Percentiles rank a stretch among this genome's conserved stretches.
Conservation (phyloP, 2,329 filamentous ascomycete species). For the Verruconis gallopava region DNA sequence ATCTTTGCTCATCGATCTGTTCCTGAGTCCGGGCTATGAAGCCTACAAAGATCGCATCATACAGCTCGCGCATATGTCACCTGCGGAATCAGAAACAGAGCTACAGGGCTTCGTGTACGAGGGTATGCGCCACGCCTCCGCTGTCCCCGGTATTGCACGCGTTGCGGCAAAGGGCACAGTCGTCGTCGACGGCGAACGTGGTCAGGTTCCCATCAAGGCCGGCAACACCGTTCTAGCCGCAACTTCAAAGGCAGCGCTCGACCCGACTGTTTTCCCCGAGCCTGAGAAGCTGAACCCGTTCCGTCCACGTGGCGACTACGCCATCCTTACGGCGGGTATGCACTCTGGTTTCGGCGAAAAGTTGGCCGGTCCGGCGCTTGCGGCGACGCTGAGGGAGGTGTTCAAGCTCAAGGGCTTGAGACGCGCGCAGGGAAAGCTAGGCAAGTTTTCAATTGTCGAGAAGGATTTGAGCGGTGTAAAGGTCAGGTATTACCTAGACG, state of each 20-base stretch:
- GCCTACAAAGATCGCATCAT: conserved; percentile 39
- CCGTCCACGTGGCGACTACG: conserved; percentile 27
- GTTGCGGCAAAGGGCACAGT: conserved; percentile 30
- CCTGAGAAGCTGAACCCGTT: conserved; percentile 32
- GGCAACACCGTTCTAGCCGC: conserved; percentile 31
- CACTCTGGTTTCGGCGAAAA: conserved; percentile 30
- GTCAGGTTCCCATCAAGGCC: conserved; percentile 33
- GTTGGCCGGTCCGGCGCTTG: conserved; percentile 27
- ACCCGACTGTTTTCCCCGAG: conserved; percentile 27
- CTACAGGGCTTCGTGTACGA: conserved; percentile 42
- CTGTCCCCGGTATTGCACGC: conserved; percentile 40
- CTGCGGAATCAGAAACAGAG: conserved; percentile 29
- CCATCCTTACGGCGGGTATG: conserved; percentile 27
- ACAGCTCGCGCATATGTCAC: conserved; percentile 33
- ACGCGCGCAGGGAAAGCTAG: conserved; percentile 24
- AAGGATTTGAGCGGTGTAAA: conserved; percentile 35
- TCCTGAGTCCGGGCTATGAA: conserved; percentile 36
- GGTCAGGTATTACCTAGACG: conserved; percentile 37
- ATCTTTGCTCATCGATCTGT: conserved; percentile 40
- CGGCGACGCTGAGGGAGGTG: conserved; percentile 31
- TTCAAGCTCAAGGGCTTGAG: conserved; percentile 33
- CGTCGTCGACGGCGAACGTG: conserved; percentile 38
- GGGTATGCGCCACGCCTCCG: conserved; percentile 40
- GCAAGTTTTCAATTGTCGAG: conserved; percentile 31
- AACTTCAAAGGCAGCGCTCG: conserved; percentile 31